A percentile compares a stretch with the other conserved stretches of the same genome.
These are phyloP conservation scores for Ustilago tritici DNA, from an alignment of 1,284 basidiomycete genomes.

Conservation along the genomic window DNA sequence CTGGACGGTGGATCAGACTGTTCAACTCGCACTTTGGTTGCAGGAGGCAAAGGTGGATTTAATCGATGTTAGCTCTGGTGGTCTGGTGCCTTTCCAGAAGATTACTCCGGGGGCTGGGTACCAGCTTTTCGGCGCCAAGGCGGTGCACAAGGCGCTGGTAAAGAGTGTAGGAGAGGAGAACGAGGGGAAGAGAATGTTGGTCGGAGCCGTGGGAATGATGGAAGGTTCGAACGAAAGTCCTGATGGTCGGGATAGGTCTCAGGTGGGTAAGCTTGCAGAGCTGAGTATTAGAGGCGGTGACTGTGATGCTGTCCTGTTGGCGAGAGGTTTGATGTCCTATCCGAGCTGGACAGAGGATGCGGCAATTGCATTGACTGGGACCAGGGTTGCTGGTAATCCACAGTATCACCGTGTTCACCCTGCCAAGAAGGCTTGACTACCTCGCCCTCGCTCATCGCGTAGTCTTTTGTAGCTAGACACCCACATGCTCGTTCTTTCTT, in stretches of 20 bases:
- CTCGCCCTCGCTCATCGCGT: not conserved
- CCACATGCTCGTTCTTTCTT: not conserved
- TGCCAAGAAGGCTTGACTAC: constrained; percentile 28
- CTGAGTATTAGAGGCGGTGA: constrained; percentile 47
- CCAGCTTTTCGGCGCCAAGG: constrained; percentile 58
- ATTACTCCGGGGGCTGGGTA: constrained; percentile 59
- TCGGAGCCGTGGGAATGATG: constrained; percentile 64
- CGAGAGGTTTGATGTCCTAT: constrained; percentile 56
- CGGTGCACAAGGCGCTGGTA: constrained; percentile 43
- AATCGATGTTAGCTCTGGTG: constrained; percentile 62
- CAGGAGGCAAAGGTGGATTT: constrained; percentile 62
- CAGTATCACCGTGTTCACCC: constrained; percentile 58
- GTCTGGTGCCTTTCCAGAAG: constrained; percentile 55
- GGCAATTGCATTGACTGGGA: constrained; percentile 42
- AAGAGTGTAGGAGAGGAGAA: constrained; percentile 12
- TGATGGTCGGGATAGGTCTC: constrained; percentile 29
- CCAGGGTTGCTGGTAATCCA: constrained; percentile 47
- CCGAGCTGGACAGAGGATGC: constrained; percentile 62
- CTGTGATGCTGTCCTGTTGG: constrained; percentile 57
- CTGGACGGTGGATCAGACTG: constrained; percentile 61
- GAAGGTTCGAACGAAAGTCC: constrained; percentile 45
- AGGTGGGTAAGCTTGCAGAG: constrained; percentile 60
- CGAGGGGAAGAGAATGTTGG: constrained; percentile 42
- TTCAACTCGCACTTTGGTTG: constrained; percentile 54
- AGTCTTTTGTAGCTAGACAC: not conserved